Conservation (phyloP, 202 grass and related monocot genomes). For the Brachypodium distachyon region DNA sequence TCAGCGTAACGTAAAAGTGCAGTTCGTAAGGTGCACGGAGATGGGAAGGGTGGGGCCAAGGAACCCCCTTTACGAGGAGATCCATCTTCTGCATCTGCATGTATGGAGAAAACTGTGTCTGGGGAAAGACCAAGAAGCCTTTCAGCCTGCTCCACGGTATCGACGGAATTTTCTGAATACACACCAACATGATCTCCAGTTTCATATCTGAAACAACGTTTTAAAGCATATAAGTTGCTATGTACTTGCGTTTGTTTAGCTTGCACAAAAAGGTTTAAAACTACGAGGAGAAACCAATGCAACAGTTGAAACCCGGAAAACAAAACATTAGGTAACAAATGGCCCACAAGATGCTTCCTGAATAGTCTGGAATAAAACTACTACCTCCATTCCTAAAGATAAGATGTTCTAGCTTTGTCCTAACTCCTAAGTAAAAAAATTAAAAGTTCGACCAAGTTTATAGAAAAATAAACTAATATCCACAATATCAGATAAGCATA, state of each 20-base stretch:
- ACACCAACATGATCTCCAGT: constrained; percentile 91
- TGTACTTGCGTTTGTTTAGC: background rate
- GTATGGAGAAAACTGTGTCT: constrained; percentile 72
- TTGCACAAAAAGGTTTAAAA: background rate
- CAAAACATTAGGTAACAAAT: background rate
- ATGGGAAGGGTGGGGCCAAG: constrained; percentile 79
- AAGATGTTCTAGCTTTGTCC: too few species aligned
- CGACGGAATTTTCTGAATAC: constrained; percentile 65
- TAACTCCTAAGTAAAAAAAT: too few species aligned
- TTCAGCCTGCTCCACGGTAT: constrained; percentile 65
- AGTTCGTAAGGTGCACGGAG: constrained; percentile 64
- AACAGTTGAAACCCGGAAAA: background rate
- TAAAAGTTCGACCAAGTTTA: too few species aligned
- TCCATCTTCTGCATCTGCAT: constrained; percentile 71
- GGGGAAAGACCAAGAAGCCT: constrained; percentile 51
- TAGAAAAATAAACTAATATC: too few species aligned
- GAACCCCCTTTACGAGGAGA: constrained; percentile 51
- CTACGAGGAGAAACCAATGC: background rate
- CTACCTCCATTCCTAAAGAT: too few species aligned
- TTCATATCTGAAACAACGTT: constrained; percentile 59
- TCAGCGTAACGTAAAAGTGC: constrained; percentile 83
- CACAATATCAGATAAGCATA: too few species aligned
- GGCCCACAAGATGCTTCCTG: background rate
- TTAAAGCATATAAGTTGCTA: background rate
- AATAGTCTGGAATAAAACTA: background rate